Conservation (phyloP, 352 stramenopile genomes). For the Phytopythium chamaehyphon region DNA sequence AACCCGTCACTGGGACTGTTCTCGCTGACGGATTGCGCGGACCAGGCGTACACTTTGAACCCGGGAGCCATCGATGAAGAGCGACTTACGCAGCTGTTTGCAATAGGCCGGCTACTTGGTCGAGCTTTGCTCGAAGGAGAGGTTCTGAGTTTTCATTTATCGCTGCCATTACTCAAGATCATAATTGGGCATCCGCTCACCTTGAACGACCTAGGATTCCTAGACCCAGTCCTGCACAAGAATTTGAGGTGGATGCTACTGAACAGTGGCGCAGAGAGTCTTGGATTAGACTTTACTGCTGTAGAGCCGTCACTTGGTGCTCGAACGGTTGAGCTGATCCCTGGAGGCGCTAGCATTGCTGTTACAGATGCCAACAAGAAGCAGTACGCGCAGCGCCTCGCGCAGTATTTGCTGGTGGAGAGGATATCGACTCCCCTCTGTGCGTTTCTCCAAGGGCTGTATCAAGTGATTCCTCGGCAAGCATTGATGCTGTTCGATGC, state of each 20-base stretch:
- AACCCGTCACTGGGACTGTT: slow-evolving; percentile 32
- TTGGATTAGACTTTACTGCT: slow-evolving; percentile 41
- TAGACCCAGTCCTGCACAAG: slow-evolving; percentile 43
- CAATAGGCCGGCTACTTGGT: slow-evolving; percentile 39
- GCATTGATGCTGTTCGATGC: slow-evolving; percentile 94
- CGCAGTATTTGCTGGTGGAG: slow-evolving; percentile 90
- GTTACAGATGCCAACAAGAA: slow-evolving; percentile 91
- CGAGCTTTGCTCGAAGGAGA: slow-evolving; percentile 80
- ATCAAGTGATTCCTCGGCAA: slow-evolving; percentile 90
- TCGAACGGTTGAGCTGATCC: slow-evolving; percentile 36
- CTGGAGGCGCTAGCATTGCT: slow-evolving; percentile 34
- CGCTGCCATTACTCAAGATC: slow-evolving; percentile 39
- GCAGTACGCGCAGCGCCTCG: slow-evolving; percentile 79
- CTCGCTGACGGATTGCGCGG: slow-evolving; percentile 30
- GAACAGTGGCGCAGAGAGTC: slow-evolving; percentile 25
- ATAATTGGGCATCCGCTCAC: slow-evolving; percentile 35
- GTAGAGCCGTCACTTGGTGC: slow-evolving; percentile 8
- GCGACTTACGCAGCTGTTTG: slow-evolving; percentile 43
- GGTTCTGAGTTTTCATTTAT: slow-evolving; percentile 90
- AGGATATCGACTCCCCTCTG: slow-evolving; percentile 76
- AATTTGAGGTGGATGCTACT: slow-evolving; percentile 47
- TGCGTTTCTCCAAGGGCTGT: slow-evolving; percentile 89
- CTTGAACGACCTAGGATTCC: slow-evolving; percentile 35
- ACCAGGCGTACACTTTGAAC: slow-evolving; percentile 53
- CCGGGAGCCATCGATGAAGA: slow-evolving; percentile 21